phyloP scores from a whole-genome alignment of 257 asterid species.

The Scutellaria galericulata region DNA sequence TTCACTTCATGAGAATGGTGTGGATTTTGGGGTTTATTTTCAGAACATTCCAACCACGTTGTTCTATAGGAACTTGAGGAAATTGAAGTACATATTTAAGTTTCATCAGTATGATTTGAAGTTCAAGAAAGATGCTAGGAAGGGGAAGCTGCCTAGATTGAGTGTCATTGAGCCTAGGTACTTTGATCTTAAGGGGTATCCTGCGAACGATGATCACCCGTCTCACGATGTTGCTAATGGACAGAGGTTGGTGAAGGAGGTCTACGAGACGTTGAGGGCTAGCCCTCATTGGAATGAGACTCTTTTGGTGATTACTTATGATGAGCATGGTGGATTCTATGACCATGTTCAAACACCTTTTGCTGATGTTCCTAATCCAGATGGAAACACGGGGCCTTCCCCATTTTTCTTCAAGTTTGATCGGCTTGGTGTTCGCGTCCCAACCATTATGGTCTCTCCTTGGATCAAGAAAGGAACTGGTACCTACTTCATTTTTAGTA shows the following conservation, averaged over 20 bases:
- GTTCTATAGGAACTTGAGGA: conserved; percentile 70
- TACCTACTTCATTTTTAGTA: conserved; percentile 1
- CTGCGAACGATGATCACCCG: conserved; percentile 85
- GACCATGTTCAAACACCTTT: conserved; percentile 82
- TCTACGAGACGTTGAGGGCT: conserved; percentile 69
- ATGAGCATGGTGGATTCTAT: conserved; percentile 87
- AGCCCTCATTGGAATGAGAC: conserved; percentile 85
- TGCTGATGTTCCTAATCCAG: conserved; percentile 72
- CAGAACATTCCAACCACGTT: conserved; percentile 70
- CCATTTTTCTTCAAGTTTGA: conserved; percentile 83
- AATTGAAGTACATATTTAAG: conserved; percentile 69
- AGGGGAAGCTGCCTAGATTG: conserved; percentile 70
- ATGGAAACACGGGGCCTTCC: conserved; percentile 80
- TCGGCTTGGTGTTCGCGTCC: conserved; percentile 93
- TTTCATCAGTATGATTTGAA: conserved; percentile 57
- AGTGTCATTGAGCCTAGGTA: conserved; percentile 81
- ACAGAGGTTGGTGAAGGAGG: conserved; percentile 76
- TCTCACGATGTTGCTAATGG: conserved; percentile 86
- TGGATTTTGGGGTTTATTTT: conserved; percentile 68
- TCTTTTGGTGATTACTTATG: conserved; percentile 68
- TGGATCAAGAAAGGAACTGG: conserved; percentile 94
- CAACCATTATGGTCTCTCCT: conserved; percentile 86
- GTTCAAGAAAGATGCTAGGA: conserved; percentile 70
- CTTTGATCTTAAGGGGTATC: conserved; percentile 62
- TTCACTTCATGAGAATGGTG: conserved; percentile 58